These are phyloP conservation scores for Candida taoyuanica DNA, from an alignment of 805 yeast species.

Conservation along the genomic window DNA sequence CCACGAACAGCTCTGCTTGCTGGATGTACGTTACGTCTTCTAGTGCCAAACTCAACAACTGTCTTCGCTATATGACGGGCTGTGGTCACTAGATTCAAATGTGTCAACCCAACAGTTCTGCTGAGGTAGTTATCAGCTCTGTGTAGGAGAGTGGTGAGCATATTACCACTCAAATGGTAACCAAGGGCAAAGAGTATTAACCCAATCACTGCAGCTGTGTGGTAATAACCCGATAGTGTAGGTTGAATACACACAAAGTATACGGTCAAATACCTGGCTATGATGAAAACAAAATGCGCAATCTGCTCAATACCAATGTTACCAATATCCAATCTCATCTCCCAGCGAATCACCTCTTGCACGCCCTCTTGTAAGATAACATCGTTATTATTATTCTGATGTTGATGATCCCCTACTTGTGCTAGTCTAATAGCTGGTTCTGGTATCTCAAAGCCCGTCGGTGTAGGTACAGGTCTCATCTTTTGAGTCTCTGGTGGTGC, in stretches of 20 bases:
- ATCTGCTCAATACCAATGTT: neutral
- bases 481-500: slow-evolving; percentile 16
- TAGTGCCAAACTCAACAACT: slow-evolving; percentile 1
- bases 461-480: neutral
- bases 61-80: neutral
- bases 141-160: neutral
- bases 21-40: slow-evolving; percentile 1
- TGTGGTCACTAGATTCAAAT: neutral
- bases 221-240: neutral
- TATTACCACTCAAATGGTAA: neutral
- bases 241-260: neutral
- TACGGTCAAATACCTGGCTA: neutral
- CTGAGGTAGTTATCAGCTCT: too few relatives aligned
- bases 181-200: neutral
- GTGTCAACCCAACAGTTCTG: neutral
- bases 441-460: neutral
- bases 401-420: neutral
- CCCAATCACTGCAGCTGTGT: neutral
- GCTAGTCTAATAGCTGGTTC: neutral
- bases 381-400: neutral
- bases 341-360: neutral
- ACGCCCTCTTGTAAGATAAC: neutral
- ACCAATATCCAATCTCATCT: neutral
- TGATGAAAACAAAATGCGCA: neutral
- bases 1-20: slow-evolving; percentile 1